Evolutionary conservation across 495 filamentous ascomycete genomes (phyloP).

Genomic region (Penicillium macrosclerotiorum): DNA sequence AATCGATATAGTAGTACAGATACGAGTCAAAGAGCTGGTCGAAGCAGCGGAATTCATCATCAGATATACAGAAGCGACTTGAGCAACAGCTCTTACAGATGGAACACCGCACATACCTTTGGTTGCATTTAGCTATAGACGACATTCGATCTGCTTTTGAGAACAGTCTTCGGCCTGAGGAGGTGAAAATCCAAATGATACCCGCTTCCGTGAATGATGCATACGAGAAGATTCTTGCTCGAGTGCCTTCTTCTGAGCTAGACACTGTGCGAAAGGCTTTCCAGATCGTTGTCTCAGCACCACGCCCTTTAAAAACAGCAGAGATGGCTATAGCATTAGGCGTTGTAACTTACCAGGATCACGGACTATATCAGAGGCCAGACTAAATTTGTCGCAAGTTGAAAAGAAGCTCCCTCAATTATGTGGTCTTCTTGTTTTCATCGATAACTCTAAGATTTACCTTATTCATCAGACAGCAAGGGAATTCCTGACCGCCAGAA

Average conservation of each 20-base stretch:
- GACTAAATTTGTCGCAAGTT: not conserved
- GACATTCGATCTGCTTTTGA: conserved; percentile 16
- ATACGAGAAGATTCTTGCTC: conserved; percentile 30
- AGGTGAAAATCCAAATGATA: conserved; percentile 14
- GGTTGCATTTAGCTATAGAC: conserved; percentile 27
- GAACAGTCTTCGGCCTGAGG: conserved; percentile 15
- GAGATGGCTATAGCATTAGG: conserved; percentile 41
- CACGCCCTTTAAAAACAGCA: conserved; percentile 28
- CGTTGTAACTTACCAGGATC: conserved; percentile 11
- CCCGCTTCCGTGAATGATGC: conserved; percentile 20
- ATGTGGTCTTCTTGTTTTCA: conserved; percentile 38
- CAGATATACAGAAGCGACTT: conserved; percentile 5
- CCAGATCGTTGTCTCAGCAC: conserved; percentile 35
- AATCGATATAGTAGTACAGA: conserved; percentile 34
- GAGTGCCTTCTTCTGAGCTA: conserved; percentile 7
- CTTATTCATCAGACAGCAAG: conserved; percentile 34
- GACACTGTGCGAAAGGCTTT: conserved; percentile 26
- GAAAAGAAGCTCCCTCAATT: conserved; percentile 23
- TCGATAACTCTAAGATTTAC: conserved; percentile 34
- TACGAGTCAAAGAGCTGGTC: conserved; percentile 25
- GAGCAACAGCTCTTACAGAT: conserved; percentile 19
- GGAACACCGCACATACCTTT: conserved; percentile 39
- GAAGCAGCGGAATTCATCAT: conserved; percentile 3
- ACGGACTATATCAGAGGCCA: not conserved
- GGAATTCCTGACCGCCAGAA: conserved; percentile 22